Base-by-base conservation (phyloP, 2,329 filamentous ascomycete genomes). In the Fusarium anthophilum region DNA sequence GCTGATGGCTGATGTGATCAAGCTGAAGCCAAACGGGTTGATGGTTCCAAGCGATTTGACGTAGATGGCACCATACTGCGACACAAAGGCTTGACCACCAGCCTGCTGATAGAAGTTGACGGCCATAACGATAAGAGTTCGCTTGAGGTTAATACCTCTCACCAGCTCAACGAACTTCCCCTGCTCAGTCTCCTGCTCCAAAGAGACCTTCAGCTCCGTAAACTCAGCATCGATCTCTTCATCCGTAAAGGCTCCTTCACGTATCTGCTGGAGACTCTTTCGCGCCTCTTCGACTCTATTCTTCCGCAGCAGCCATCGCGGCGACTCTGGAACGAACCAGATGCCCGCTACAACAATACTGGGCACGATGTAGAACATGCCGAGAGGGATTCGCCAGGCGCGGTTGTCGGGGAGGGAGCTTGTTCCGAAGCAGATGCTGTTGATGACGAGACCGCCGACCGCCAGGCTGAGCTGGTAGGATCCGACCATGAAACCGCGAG, bases 401-500 rank as follows among this genome's bases (percentile, higher is more conserved):
- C 70, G 63, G 12, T 77, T 77, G 6, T 76, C 75, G 1, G 63
- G 45, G 5, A 78, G 50, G 0, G 44, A 48, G 44, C 76, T 77
- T 6, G 76, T 78, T 5, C 73, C 76, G 37, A 61, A 69, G 41
- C 74, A 77, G 20, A 78, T 63, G 0, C 64, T 72, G 43, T 79
- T 76, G 66, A 78, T 79, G 20, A 80, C 72, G 9, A 81, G 63
- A 0, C 77, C 76, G 8, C 76, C 76, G 8, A 82, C 44, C 2
- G 72, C 65, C 10, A 82, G 67, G 30, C 78, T 78, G 10, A 82
- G 64, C 48, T 83, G 81, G 63, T 83, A 84, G 1, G 81, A 78
- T 13, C 79, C 80, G 6, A 83, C 81, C 26, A 79, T 77, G 24
- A 82, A 75, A 0, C 82, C 82, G 35, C 82, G 79, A 6, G 77